Base-by-base conservation (phyloP, 1,284 basidiomycete genomes). In the Trametes sp. region DNA sequence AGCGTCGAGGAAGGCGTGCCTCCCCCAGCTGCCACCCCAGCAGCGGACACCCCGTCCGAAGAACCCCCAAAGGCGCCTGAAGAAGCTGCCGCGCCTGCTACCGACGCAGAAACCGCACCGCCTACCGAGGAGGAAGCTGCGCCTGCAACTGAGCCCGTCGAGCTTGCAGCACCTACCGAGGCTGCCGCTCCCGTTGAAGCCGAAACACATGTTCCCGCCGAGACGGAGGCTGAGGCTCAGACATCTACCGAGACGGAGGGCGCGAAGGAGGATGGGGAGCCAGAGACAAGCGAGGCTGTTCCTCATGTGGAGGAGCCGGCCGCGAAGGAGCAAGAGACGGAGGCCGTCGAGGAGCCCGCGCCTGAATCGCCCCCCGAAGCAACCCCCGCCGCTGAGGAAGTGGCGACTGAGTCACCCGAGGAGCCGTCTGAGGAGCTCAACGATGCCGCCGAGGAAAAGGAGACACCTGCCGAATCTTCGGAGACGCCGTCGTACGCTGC, bases 251-350 rank as follows among this genome's bases (percentile, higher is more conserved):
- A 51, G 33, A 16, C 21, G 49, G 41, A 58, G 31, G 48, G 16
- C 4, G 23, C 46, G 4, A 41, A 28, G 13, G 46, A 23, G 35
- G 55, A 19, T 8, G 28, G 16, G 19, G 48, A 58, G 29, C 49
- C 57, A 8, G 51, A 28, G 46, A 11, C 45, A n/a, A 53, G 24
- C 24, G 48, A 50, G 16, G 36, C 35, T 8, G 55, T 24, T 1
- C 28, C 33, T 11, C n/a, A 21, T n/a, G n/a, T 4, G 11, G 59
- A 48, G 0, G 62, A 54, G 26, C 36, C 51, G 21, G 38, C 54
- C 19, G 31, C 49, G 38, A 46, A 33, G 23, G 48, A 49, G 35
- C 59, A 64, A 13, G 50, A 36, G 4, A 35, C 45, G 4, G 31
- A 36, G 14, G 38, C 48, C 0, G 24, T 24, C 2, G 60, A 56